Evolutionary conservation across 352 stramenopile genomes (phyloP), one percentile per base, ranked within the genome.

Genomic region (Phytophthora hibernalis): DNA sequence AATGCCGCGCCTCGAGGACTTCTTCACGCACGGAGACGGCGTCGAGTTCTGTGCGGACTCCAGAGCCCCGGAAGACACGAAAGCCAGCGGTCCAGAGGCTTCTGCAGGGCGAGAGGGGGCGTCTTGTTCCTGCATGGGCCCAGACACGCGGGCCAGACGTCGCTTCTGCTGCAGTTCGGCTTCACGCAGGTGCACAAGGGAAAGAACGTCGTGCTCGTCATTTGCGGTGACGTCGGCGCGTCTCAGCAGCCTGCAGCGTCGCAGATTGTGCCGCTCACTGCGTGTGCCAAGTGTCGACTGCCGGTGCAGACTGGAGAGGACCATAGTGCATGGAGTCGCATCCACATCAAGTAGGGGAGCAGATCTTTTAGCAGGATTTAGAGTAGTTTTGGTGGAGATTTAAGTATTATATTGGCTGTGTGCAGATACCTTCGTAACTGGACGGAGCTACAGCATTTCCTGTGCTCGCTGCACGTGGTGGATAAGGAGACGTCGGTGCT

Each of bases 111-210:
- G 54, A 51, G 52, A 78, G 5, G 44, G 57, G 65, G 70, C 16
- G 57, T 89, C 20, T 42, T 85, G 55, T 87, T 78, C 42, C 47
- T 91, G 5, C 79, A 85, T 28, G 79, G 79, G 1, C 75, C 79
- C 2, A n/a, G 44, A 2, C 58, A 70, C 22, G 67, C 74, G 1
- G 81, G 81, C 0, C 72, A 86, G 68, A 90, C 81, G 53, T 89
- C 83, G 56, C 45, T 92, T 54, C 62, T 92, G 51, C 67, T 92
- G 30, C 81, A 90, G 42, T 84, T 83, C 52, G 83, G 76, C 31
- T 92, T 90, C 54, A 77, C 83, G 18, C 76, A 85, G 16, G 81
- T 72, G 10, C 75, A 72, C 26, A 57, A 47, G 2, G 78, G 68
- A 15, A 70, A 75, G 45, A 70, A 61, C 62, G 81, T 90, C 18